phyloP scores from a whole-genome alignment of 2,329 filamentous ascomycete species.

The Zarea fungicola region DNA sequence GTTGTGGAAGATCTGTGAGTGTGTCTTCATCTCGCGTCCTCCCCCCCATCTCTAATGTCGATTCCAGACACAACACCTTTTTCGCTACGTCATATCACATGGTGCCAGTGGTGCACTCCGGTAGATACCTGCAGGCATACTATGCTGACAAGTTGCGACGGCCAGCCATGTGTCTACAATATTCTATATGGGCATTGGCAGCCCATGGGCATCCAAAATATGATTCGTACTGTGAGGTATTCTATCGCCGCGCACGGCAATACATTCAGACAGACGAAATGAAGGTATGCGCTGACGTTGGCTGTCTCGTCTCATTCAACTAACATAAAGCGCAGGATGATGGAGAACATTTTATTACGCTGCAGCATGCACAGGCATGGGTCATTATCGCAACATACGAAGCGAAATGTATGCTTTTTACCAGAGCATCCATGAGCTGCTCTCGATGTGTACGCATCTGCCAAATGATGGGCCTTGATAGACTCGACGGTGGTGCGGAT shows the following conservation, averaged over 20 bases:
- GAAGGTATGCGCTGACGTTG: constrained; percentile 43
- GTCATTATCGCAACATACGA: constrained; percentile 70
- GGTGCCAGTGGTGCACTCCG: constrained; percentile 72
- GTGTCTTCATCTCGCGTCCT: not conserved
- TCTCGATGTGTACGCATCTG: constrained; percentile 65
- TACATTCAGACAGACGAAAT: constrained; percentile 83
- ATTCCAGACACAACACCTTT: constrained; percentile 61
- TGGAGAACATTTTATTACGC: constrained; percentile 72
- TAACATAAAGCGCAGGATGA: constrained; percentile 43
- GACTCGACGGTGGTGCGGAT: constrained; percentile 60
- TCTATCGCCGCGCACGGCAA: constrained; percentile 76
- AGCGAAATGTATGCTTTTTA: constrained; percentile 80
- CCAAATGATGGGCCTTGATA: constrained; percentile 81
- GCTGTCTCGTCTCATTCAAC: too few relatives aligned
- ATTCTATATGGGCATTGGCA: constrained; percentile 82
- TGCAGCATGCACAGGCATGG: constrained; percentile 81
- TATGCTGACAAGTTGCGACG: constrained; percentile 67
- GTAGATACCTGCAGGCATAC: constrained; percentile 69
- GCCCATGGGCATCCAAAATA: constrained; percentile 70
- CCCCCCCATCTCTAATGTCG: not conserved
- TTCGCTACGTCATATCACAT: constrained; percentile 70
- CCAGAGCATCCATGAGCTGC: constrained; percentile 76
- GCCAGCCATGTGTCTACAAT: constrained; percentile 77
- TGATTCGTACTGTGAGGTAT: constrained; percentile 63
- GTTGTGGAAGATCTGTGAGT: constrained; percentile 77